Evolutionary conservation across 768 basidiomycete species (phyloP).

Genomic region (Psilocybe subaeruginosa): DNA sequence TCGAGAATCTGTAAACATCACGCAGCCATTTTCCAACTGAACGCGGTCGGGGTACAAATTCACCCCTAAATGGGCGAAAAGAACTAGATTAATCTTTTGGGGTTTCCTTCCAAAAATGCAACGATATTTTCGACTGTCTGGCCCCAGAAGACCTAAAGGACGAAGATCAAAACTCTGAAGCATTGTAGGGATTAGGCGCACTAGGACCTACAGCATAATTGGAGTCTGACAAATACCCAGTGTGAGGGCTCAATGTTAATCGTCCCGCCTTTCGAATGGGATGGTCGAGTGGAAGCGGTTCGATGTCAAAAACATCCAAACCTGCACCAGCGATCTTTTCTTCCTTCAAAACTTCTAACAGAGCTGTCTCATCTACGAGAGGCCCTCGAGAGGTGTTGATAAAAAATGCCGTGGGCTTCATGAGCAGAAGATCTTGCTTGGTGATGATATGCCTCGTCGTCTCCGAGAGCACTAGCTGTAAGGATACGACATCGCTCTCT

Average conservation of each 20-base stretch:
- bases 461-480: conserved; percentile 62
- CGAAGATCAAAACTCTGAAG: background rate
- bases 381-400: conserved; percentile 73
- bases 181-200: background rate
- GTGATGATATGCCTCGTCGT: conserved; percentile 52
- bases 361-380: conserved; percentile 59
- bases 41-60: too few species aligned
- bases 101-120: conserved; percentile 50
- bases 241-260: conserved; percentile 65
- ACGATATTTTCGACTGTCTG: conserved; percentile 63
- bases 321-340: conserved; percentile 60
- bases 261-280: conserved; percentile 52
- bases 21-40: too few species aligned
- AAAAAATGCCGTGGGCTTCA: conserved; percentile 62
- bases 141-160: conserved; percentile 47
- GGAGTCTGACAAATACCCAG: conserved; percentile 55
- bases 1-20: too few species aligned
- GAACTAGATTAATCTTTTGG: conserved; percentile 16
- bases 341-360: conserved; percentile 49
- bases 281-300: conserved; percentile 65
- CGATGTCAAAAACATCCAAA: conserved; percentile 67
- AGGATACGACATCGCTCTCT: conserved; percentile 59
- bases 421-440: conserved; percentile 45
- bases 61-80: background rate
- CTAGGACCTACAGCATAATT: conserved; percentile 47